phyloP scores from a whole-genome alignment of 306 rosid species.

The Cicer judaicum region DNA sequence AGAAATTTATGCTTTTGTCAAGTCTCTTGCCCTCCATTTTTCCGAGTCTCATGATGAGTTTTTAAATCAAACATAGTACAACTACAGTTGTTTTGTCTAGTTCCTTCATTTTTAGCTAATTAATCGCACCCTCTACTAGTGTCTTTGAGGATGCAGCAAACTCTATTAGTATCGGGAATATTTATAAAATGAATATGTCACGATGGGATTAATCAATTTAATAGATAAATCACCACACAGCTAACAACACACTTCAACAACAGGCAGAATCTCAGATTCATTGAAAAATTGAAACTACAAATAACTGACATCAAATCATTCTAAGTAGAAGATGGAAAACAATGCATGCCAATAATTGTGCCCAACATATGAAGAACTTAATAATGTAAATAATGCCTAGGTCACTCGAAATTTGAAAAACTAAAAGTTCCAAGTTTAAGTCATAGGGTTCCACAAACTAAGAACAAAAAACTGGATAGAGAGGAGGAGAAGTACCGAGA shows the following conservation, averaged over 20 bases:
- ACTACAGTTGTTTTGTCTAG: background rate
- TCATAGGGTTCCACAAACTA: conserved; percentile 8
- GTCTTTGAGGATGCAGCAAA: conserved; percentile 2
- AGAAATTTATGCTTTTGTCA: background rate
- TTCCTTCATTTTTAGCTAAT: background rate
- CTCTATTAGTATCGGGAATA: background rate
- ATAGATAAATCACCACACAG: background rate
- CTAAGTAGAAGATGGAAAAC: conserved; percentile 30
- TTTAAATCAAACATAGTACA: background rate
- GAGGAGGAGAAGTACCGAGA: conserved; percentile 67
- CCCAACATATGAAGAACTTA: background rate
- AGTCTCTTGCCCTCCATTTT: background rate
- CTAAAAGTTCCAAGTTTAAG: background rate
- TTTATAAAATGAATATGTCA: conserved; percentile 12
- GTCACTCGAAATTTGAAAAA: conserved; percentile 2
- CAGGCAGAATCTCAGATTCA: conserved; percentile 14
- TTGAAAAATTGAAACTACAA: conserved; percentile 18
- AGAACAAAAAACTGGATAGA: conserved; percentile 10
- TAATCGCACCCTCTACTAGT: background rate
- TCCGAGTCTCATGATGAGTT: background rate
- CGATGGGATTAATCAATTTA: background rate
- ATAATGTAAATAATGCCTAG: background rate
- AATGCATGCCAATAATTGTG: conserved; percentile 17
- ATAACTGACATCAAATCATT: conserved; percentile 3
- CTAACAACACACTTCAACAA: conserved; percentile 10